A percentile compares a stretch with the other conserved stretches of the same genome.
phyloP scores from a whole-genome alignment of 2,329 filamentous ascomycete genomes.

The Ophiocordyceps robertsii region DNA sequence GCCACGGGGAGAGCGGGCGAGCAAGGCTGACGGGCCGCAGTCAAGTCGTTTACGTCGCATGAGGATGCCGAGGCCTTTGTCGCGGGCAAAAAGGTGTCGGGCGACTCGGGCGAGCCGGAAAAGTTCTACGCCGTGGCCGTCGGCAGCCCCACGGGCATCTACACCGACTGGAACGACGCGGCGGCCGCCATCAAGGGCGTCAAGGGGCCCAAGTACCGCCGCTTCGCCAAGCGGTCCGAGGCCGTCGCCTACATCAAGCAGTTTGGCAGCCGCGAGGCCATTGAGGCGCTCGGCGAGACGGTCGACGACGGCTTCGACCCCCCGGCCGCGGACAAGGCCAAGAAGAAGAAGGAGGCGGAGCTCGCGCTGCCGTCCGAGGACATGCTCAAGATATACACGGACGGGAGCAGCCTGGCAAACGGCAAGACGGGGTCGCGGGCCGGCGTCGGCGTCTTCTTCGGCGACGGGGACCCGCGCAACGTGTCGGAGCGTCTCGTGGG shows the following conservation, averaged over 20 bases:
- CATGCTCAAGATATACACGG: slow-evolving; percentile 39
- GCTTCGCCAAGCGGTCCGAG: slow-evolving; percentile 53
- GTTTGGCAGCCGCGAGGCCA: slow-evolving; percentile 29
- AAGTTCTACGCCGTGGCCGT: slow-evolving; percentile 49
- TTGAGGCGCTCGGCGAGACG: slow-evolving; percentile 23
- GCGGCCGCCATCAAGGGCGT: slow-evolving; percentile 61
- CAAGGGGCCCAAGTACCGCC: slow-evolving; percentile 57
- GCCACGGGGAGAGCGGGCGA: too few relatives aligned
- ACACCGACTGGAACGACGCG: slow-evolving; percentile 54
- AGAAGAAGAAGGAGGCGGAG: slow-evolving; percentile 12
- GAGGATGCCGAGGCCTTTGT: slow-evolving; percentile 72
- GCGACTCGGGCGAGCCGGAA: slow-evolving; percentile 25
- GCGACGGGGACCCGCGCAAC: slow-evolving; percentile 41
- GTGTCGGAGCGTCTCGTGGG: slow-evolving; percentile 66
- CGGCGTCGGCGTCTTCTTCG: slow-evolving; percentile 53
- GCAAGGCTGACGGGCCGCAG: slow-evolving; percentile 32
- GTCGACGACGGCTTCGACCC: slow-evolving; percentile 3
- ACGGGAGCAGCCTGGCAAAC: slow-evolving; percentile 48
- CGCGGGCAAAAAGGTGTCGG: slow-evolving; percentile 36
- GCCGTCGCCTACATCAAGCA: slow-evolving; percentile 62
- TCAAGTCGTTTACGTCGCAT: slow-evolving; percentile 63
- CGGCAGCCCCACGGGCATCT: slow-evolving; percentile 45
- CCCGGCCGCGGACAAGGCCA: not conserved
- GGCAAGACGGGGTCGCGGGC: slow-evolving; percentile 40
- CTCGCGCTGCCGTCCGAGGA: slow-evolving; percentile 4